Evolutionary conservation across 176 grass and related monocot species (phyloP), one percentile per base, ranked within the genome.

Genomic region (Sorghum bicolor): DNA sequence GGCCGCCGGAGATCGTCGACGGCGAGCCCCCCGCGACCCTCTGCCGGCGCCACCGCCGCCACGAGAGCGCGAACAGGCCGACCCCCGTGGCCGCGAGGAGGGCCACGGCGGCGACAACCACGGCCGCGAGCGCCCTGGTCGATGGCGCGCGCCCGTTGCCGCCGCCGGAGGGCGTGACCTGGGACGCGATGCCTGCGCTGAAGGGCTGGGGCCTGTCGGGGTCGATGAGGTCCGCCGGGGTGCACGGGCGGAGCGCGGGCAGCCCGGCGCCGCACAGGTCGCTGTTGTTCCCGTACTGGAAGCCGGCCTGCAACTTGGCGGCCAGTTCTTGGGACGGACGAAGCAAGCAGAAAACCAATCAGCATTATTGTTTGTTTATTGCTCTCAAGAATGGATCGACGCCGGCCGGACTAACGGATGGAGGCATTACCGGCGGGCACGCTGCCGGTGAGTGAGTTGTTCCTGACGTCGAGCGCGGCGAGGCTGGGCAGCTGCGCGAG

Each of bases 381-480:
- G 4, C 45, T 70, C 37, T 72, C 20, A 58, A 29, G 47, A 53
- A 25, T 11, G 34, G 13, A 79, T 2, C 3, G 34, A 39, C 3
- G 10, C 15, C 30, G 34, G 47, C 15, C 47, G 6, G 48, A 52
- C 8, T 14, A 72, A 47, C 70, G 22, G 5, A 43, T 53, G 22
- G 63, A 79, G 53, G 6, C 7, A 66, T 50, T 95, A 98, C 96
- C 96, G 19, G 91, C 78, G 68, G 96, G 93, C 34, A 98, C 89
- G 61, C 47, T 98, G 89, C 96, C 93, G 65, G 93, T 95, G 80
- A 98, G 93, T 11, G 93, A 90, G 88, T 98, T 98, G 62, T 95
- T 95, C 82, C 87, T 85, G 81, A 98, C 89, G 87, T 98, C 96
- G 38, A 98, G 70, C 14, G 85, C 77, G 0, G 65, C 65, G 82